A percentile compares a stretch with the other conserved stretches of the same genome.
Conservation (phyloP, 2,329 filamentous ascomycete species). For the Nemania sp. region DNA sequence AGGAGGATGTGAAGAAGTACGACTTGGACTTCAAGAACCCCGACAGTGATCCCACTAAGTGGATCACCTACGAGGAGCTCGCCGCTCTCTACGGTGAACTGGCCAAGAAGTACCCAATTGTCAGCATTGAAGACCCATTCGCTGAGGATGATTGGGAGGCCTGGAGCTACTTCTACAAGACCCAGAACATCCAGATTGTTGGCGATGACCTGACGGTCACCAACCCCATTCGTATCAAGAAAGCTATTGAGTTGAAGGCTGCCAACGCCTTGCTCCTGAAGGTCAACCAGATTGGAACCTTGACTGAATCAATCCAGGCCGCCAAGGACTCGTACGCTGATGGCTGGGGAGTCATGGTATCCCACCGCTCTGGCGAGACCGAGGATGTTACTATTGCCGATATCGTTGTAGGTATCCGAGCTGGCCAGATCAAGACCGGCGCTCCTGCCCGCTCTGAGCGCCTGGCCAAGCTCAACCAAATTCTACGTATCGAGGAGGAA, state of each 20-base stretch:
- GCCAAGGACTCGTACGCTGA: conserved; percentile 97
- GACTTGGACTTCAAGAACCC: conserved; percentile 99
- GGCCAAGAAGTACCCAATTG: conserved; percentile 94
- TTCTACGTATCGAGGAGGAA: conserved; percentile 99
- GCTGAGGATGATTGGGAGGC: conserved; percentile 99
- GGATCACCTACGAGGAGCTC: conserved; percentile 98
- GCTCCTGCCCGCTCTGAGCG: conserved; percentile 95
- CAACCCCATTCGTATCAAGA: conserved; percentile 99
- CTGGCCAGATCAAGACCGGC: conserved; percentile 99
- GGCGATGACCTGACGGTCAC: conserved; percentile 99
- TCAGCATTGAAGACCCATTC: conserved; percentile 98
- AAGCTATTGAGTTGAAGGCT: conserved; percentile 98
- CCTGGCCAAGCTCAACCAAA: conserved; percentile 99
- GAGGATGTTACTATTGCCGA: conserved; percentile 99
- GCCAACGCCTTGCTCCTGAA: conserved; percentile 98
- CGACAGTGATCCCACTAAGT: conserved; percentile 92
- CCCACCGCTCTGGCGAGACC: conserved; percentile 98
- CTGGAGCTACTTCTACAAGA: conserved; percentile 99
- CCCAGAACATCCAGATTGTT: conserved; percentile 96
- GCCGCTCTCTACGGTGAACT: conserved; percentile 88
- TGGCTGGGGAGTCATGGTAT: conserved; percentile 99
- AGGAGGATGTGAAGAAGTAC: conserved; percentile 97
- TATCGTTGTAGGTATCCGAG: conserved; percentile 93
- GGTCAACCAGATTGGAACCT: conserved; percentile 99
- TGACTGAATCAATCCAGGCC: conserved; percentile 98